Base-by-base conservation (phyloP, 306 rosid species). In the Cyamopsis tetragonoloba region DNA sequence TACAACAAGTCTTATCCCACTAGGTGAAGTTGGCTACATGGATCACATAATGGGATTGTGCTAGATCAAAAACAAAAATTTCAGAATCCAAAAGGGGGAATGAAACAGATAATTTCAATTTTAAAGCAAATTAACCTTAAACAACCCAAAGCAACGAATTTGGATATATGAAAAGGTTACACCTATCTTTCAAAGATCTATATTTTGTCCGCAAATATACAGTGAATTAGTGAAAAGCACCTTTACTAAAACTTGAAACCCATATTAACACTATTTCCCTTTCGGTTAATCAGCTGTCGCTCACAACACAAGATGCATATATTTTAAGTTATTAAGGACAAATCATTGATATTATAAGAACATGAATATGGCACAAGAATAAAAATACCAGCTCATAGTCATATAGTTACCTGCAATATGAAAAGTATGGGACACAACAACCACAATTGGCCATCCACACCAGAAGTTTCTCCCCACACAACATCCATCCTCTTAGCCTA, bases 401-500 rank as follows among this genome's bases (percentile, higher is more conserved):
- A 62, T 9, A 58, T 31, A 72, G 50, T 74, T 74, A 95, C 99
- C 99, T 95, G 99, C 83, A 95, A 73, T 32, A 84, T 71, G 80
- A 95, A 95, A 48, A 95, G 92, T 68, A 95, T 42, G 56, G 99
- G 99, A 80, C 96, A 95, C 79, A 95, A 80, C 76, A 95, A 67
- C 99, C 92, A 95, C 56, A 95, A 61, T 77, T 95, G 99, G 74
- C 99, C 99, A 72, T 85, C 88, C 50, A 90, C 99, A 20, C 97
- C 97, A 34, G 99, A 89, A 1, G 96, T 86, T 86, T 95, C 99
- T 44, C 99, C 99, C 99, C 99, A 95, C 5, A 95, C 99, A 49
- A 95, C 96, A 77, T 95, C 99, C 99, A 95, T 95, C 72, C 99
- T 85, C 78, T 95, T 95, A n/a, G 99, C 99, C 99, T 95, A 80